Evolutionary conservation across 768 basidiomycete genomes (phyloP).

Genomic region (Lentinula lateritia): DNA sequence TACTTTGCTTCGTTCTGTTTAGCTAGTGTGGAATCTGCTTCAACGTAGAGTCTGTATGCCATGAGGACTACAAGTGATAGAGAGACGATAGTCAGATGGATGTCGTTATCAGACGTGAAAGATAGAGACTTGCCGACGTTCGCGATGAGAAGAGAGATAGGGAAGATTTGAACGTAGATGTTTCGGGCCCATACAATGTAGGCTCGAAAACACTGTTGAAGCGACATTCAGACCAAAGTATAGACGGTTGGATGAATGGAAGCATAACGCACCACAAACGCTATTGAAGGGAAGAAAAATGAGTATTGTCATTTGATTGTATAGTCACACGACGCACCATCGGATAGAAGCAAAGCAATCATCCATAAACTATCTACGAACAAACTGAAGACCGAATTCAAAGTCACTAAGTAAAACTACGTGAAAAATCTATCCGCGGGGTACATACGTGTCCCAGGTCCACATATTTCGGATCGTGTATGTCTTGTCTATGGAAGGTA

Average conservation of each 20-base stretch:
- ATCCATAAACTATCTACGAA: not conserved
- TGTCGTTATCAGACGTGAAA: no score
- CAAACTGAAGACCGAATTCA: not conserved
- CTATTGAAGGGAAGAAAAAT: not conserved
- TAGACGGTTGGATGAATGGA: not conserved
- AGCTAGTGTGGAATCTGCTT: not conserved
- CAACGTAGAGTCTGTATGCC: not conserved
- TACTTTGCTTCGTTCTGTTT: not conserved
- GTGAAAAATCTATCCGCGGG: not conserved
- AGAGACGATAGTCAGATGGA: not conserved
- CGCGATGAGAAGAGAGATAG: not conserved
- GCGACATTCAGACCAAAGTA: not conserved
- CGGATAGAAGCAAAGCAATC: not conserved
- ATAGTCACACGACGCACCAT: not conserved
- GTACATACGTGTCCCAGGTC: not conserved
- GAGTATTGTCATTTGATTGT: not conserved
- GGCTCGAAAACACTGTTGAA: not conserved
- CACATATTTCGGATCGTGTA: not conserved
- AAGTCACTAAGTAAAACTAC: not conserved
- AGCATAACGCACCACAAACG: not conserved
- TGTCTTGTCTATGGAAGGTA: not conserved
- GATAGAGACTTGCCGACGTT: not conserved
- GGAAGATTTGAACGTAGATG: conserved; percentile 1
- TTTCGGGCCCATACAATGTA: not conserved
- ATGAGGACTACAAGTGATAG: not conserved